phyloP scores from a whole-genome alignment of 208 protist genomes.

The Leishmania aethiopica region DNA sequence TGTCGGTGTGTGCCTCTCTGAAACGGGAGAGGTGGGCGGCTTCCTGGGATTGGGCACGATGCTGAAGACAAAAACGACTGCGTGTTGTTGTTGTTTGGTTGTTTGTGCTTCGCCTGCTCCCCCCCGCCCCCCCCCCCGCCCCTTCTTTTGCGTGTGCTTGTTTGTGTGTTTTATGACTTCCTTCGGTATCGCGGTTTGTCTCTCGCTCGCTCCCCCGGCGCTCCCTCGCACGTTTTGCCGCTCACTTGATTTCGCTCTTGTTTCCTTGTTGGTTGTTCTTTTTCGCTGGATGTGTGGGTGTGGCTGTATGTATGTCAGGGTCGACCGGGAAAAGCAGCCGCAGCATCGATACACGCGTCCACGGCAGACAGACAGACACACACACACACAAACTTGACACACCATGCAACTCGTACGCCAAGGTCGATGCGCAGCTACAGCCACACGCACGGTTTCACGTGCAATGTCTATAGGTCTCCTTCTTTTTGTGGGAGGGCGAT shows the following conservation, averaged over 20 bases:
- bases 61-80: not conserved
- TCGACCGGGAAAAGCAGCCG: not conserved
- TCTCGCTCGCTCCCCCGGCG: too few relatives aligned
- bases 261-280: not conserved
- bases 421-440: not conserved
- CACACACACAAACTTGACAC: not conserved
- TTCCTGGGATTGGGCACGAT: not conserved
- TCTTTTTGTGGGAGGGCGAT: not conserved
- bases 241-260: too few relatives aligned
- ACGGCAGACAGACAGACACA: not conserved
- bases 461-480: constrained; percentile 18
- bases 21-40: not conserved
- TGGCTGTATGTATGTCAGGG: not conserved
- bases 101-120: not conserved
- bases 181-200: too few relatives aligned
- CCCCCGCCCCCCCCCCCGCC: too few relatives aligned
- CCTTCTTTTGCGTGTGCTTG: too few relatives aligned
- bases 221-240: too few relatives aligned
- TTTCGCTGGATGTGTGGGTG: not conserved
- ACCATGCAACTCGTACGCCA: not conserved
- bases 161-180: too few relatives aligned
- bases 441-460: not conserved
- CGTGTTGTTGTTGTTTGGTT: not conserved
- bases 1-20: not conserved
- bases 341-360: not conserved